Percentiles rank a stretch among this genome's conserved stretches.
Evolutionary conservation across 2,329 filamentous ascomycete genomes (phyloP).

Genomic region (Fusarium veterinarium): DNA sequence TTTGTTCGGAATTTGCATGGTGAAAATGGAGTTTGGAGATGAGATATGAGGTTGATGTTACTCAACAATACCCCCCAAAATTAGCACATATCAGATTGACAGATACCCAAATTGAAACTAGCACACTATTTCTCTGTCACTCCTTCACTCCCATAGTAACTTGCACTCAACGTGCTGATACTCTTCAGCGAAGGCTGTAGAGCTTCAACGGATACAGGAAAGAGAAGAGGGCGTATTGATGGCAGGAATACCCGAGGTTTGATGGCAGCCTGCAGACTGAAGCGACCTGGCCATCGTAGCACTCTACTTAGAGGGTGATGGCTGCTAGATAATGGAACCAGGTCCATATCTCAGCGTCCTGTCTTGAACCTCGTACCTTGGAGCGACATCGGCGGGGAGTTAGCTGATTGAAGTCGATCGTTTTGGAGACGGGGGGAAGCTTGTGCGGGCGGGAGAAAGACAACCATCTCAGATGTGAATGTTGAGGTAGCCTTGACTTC

Average conservation of each 20-base stretch:
- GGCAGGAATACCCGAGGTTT: no score
- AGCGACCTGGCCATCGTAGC: fast-evolving
- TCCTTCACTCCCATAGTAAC: no score
- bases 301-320: fast-evolving
- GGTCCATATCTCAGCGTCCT: fast-evolving
- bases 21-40: background rate
- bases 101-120: background rate
- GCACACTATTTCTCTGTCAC: background rate
- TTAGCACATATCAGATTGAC: background rate
- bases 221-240: no score
- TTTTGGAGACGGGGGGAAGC: background rate
- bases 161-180: no score
- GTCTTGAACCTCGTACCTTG: background rate
- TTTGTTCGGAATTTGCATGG: background rate
- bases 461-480: fast-evolving
- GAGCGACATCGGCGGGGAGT: background rate
- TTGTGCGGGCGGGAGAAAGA: fast-evolving
- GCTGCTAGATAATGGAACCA: fast-evolving
- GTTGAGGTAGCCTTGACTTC: fast-evolving
- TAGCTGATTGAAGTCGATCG: background rate
- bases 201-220: no score
- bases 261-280: background rate
- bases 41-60: background rate
- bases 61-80: fast-evolving
- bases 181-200: no score